Base-by-base conservation (phyloP, 2,329 filamentous ascomycete species). In the Apiospora marii region DNA sequence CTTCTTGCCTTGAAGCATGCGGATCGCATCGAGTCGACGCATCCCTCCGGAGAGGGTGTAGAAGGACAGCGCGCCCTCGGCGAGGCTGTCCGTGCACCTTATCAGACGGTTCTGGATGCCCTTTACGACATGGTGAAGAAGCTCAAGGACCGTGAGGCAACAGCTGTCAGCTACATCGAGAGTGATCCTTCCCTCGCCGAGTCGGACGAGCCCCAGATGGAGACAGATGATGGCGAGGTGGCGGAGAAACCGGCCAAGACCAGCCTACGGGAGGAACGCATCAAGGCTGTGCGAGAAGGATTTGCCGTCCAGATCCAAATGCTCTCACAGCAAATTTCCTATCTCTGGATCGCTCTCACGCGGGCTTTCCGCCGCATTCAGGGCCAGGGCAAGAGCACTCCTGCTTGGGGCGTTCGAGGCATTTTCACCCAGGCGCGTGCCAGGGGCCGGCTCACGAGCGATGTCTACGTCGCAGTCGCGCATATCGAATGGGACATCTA, bases 401-500 rank as follows among this genome's bases (percentile, higher is more conserved):
- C 87, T 37, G 83, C 85, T 2, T 86, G 86, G 51, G 96, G 96
- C 3, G 93, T 97, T 77, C 91, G 96, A 74, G 93, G 94, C 76
- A 91, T 98, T 16, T 98, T 99, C 79, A 92, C 91, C 2, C 95
- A 98, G 81, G 95, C 96, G 68, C 91, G 96, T 46, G 93, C 93
- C 78, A 92, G 92, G 75, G 97, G 96, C 24, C 93, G 95, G 70
- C 89, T 99, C 67, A 96, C 94, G 10, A 97, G 94, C 78, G 96
- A 98, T 80, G 94, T 98, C 7, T 99, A 99, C 80, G 93, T 98
- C 71, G 95, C 95, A 0, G 94, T 94, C 76, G 96, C 97, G 22
- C 87, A 97, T 73, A 93, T 99, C 79, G 96, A 99, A 82, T 96
- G 96, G 80, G 92, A 97, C 77, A 97, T 97, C 76, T 99, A 99